Percentiles rank a stretch among this genome's conserved stretches.
Evolutionary conservation across 2,329 filamentous ascomycete genomes (phyloP).

Genomic region (Phaeosphaeria sp.): DNA sequence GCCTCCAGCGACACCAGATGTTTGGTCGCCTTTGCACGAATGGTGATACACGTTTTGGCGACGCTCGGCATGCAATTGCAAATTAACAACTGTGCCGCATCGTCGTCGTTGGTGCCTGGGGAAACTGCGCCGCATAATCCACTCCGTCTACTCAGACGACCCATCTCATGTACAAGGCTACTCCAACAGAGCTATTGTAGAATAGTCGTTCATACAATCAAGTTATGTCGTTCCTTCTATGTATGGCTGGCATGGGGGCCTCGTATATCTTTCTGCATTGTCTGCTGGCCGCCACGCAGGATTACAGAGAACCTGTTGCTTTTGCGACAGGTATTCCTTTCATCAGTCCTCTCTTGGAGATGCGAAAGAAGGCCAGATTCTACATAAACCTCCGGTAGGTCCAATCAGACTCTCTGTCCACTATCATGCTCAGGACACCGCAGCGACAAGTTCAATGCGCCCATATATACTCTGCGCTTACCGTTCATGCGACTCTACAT

Average conservation of each 20-base stretch:
- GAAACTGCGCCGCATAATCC: not conserved
- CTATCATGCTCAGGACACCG: not conserved
- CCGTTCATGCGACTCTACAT: slow-evolving; percentile 51
- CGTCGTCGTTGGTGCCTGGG: not conserved
- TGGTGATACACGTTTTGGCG: too few species aligned
- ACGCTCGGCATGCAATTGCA: too few species aligned
- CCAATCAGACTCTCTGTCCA: not conserved
- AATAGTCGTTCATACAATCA: too few species aligned
- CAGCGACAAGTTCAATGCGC: slow-evolving; percentile 23
- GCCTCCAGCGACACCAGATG: too few species aligned
- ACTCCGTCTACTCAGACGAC: not conserved
- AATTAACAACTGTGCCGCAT: too few species aligned
- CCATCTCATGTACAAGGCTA: not conserved
- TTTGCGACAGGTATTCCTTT: slow-evolving; percentile 18
- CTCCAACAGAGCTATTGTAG: not conserved
- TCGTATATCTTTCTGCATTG: slow-evolving; percentile 16
- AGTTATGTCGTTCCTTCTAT: not conserved
- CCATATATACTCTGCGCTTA: slow-evolving; percentile 51
- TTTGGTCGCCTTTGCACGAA: too few species aligned
- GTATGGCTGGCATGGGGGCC: not conserved
- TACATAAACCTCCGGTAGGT: slow-evolving; percentile 12
- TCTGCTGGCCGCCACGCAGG: slow-evolving; percentile 16
- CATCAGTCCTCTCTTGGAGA: slow-evolving; percentile 19
- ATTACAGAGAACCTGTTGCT: slow-evolving; percentile 17
- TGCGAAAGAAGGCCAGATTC: slow-evolving; percentile 17